Evolutionary conservation across 2,329 filamentous ascomycete species (phyloP).

Genomic region (Ophiostoma piceae): DNA sequence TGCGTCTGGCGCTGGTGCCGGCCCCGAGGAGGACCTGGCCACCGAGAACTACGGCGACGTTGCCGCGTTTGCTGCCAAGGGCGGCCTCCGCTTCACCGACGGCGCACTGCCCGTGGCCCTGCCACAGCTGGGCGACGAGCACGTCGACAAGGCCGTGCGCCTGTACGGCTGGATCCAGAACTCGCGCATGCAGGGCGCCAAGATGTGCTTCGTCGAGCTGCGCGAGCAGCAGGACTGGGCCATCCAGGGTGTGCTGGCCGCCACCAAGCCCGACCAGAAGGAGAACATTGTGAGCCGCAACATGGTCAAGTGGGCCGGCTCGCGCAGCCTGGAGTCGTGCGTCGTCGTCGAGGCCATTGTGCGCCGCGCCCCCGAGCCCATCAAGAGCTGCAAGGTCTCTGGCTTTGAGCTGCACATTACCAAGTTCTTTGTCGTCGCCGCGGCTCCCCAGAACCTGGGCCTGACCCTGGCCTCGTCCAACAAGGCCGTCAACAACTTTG

Average conservation of each 20-base stretch:
- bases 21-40: slow-evolving; percentile 57
- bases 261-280: slow-evolving; percentile 40
- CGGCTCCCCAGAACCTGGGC: slow-evolving; percentile 53
- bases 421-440: slow-evolving; percentile 73
- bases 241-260: slow-evolving; percentile 74
- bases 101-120: slow-evolving; percentile 57
- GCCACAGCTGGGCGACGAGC: slow-evolving; percentile 56
- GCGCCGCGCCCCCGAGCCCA: slow-evolving; percentile 75
- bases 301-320: slow-evolving; percentile 90
- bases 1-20: slow-evolving; percentile 52
- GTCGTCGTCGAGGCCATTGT: slow-evolving; percentile 76
- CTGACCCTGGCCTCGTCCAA: slow-evolving; percentile 54
- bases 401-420: slow-evolving; percentile 81
- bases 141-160: slow-evolving; percentile 65
- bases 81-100: slow-evolving; percentile 47
- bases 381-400: slow-evolving; percentile 79
- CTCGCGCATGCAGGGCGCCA: slow-evolving; percentile 78
- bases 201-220: slow-evolving; percentile 86
- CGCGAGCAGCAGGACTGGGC: slow-evolving; percentile 68
- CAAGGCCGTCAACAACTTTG: slow-evolving; percentile 52
- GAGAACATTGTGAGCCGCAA: slow-evolving; percentile 65
- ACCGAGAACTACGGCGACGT: slow-evolving; percentile 70
- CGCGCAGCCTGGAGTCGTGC: slow-evolving; percentile 72
- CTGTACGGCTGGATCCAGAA: slow-evolving; percentile 83
- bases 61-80: slow-evolving; percentile 35